A percentile compares a stretch with the other conserved stretches of the same genome.
phyloP scores from a whole-genome alignment of 2,329 filamentous ascomycete genomes.

The Leptoxyphium fumago region DNA sequence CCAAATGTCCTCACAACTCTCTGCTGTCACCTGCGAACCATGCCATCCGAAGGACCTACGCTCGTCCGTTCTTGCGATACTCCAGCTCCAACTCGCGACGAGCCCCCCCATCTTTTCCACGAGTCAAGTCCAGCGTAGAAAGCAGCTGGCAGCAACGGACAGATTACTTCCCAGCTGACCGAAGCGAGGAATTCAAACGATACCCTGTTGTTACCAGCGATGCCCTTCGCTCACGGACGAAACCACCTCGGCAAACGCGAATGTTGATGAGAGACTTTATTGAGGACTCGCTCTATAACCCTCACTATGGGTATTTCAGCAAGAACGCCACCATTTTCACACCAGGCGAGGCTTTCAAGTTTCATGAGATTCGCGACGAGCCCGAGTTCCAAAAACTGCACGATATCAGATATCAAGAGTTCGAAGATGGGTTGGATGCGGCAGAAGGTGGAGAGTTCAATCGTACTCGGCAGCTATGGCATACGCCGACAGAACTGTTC shows the following conservation, averaged over 20 bases:
- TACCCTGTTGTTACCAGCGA: slow-evolving; percentile 79
- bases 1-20: background rate
- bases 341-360: slow-evolving; percentile 81
- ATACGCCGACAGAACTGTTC: slow-evolving; percentile 95
- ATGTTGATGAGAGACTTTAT: slow-evolving; percentile 98
- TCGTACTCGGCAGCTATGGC: slow-evolving; percentile 84
- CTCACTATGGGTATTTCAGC: slow-evolving; percentile 19
- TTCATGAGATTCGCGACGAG: slow-evolving; percentile 67
- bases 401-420: slow-evolving; percentile 68
- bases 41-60: slow-evolving; percentile 32
- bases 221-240: slow-evolving; percentile 54
- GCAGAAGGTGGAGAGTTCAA: slow-evolving; percentile 39
- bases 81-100: slow-evolving; percentile 3
- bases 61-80: slow-evolving; percentile 17
- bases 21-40: slow-evolving; percentile 29
- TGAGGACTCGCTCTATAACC: slow-evolving; percentile 48
- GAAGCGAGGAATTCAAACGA: slow-evolving; percentile 61
- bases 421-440: slow-evolving; percentile 76
- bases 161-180: slow-evolving; percentile 59
- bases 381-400: slow-evolving; percentile 67
- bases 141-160: slow-evolving; percentile 77
- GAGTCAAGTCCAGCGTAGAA: slow-evolving; percentile 36
- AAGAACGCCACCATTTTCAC: slow-evolving; percentile 50
- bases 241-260: slow-evolving; percentile 77
- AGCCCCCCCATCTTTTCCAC: slow-evolving; percentile 5